A percentile compares a stretch with the other conserved stretches of the same genome.
Evolutionary conservation across 2,329 filamentous ascomycete species (phyloP).

Genomic region (Ophiocordyceps robertsii): DNA sequence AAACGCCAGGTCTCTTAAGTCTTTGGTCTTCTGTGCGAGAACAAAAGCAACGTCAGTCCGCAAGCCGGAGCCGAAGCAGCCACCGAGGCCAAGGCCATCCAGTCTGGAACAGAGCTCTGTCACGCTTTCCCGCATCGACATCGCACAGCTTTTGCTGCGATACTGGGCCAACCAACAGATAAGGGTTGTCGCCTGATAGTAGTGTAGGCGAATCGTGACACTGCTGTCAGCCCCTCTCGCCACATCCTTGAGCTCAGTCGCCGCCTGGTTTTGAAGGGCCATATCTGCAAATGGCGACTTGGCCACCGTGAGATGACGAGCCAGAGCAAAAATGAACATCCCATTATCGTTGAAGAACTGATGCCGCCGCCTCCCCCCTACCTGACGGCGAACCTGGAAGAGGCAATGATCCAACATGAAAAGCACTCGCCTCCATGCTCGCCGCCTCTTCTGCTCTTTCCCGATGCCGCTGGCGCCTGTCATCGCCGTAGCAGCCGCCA

Average conservation of each 20-base stretch:
- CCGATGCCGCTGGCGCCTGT: constrained; percentile 5
- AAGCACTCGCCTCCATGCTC: constrained; percentile 10
- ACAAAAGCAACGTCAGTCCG: constrained; percentile 34
- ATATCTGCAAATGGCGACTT: constrained; percentile 4
- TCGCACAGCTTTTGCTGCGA: constrained; percentile 27
- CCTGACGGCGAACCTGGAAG: constrained; percentile 4
- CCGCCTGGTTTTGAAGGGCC: constrained; percentile 6
- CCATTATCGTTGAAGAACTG: constrained; percentile 3
- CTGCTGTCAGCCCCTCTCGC: constrained; percentile 3
- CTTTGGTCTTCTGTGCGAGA: constrained; percentile 36
- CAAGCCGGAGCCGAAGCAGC: constrained; percentile 21
- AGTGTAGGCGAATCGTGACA: constrained; percentile 7
- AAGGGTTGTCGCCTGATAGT: constrained; percentile 21
- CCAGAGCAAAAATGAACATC: constrained; percentile 12
- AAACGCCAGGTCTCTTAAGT: constrained; percentile 38
- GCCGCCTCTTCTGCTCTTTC: constrained; percentile 3
- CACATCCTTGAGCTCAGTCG: constrained; percentile 9
- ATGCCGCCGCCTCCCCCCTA: neutral
- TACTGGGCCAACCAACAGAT: constrained; percentile 32
- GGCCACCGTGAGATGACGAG: constrained; percentile 12
- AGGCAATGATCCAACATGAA: constrained; percentile 13
- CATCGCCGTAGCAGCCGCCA: constrained; percentile 11
- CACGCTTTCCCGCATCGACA: constrained; percentile 23
- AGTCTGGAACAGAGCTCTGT: constrained; percentile 26
- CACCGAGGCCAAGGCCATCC: constrained; percentile 17